Evolutionary conservation across 371 early-diverging fungal genomes (phyloP).

Genomic region (Smittium culicis): DNA sequence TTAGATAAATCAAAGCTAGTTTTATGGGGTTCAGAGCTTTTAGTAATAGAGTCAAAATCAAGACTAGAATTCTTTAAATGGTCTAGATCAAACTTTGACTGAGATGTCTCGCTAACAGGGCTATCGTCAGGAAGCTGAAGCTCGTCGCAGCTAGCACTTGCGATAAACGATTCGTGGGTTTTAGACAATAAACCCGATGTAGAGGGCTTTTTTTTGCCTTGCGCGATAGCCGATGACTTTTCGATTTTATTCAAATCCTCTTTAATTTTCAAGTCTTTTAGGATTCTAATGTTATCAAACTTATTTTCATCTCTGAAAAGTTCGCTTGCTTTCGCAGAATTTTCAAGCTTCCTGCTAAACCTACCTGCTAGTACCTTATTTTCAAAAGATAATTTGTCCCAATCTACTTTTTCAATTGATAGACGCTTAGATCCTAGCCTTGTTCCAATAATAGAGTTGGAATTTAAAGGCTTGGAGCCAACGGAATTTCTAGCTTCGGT

Average conservation of each 20-base stretch:
- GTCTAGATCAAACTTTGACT: neutral
- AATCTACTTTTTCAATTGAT: neutral
- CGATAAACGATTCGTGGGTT: neutral
- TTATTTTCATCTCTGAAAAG: neutral
- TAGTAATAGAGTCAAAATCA: neutral
- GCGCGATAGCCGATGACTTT: neutral
- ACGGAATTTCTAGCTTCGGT: neutral
- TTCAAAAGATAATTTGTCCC: slow-evolving; percentile 3
- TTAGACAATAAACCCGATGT: neutral
- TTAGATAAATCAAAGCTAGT: neutral
- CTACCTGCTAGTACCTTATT: neutral
- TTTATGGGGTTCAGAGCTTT: neutral
- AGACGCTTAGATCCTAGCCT: neutral
- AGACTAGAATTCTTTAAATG: neutral
- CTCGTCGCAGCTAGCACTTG: too few relatives aligned
- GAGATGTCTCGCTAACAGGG: too few relatives aligned
- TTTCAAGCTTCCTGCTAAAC: slow-evolving; percentile 7
- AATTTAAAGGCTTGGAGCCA: neutral
- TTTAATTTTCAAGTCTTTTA: neutral
- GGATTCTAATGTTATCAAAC: neutral
- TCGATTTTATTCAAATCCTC: neutral
- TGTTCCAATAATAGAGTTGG: neutral
- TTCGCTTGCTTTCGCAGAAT: neutral
- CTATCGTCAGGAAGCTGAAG: too few relatives aligned
- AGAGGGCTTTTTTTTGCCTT: neutral